These are phyloP conservation scores for Takakia lepidozioides DNA, from an alignment of 225 moss, liverwort and hornwort genomes.

Conservation along the genomic window DNA sequence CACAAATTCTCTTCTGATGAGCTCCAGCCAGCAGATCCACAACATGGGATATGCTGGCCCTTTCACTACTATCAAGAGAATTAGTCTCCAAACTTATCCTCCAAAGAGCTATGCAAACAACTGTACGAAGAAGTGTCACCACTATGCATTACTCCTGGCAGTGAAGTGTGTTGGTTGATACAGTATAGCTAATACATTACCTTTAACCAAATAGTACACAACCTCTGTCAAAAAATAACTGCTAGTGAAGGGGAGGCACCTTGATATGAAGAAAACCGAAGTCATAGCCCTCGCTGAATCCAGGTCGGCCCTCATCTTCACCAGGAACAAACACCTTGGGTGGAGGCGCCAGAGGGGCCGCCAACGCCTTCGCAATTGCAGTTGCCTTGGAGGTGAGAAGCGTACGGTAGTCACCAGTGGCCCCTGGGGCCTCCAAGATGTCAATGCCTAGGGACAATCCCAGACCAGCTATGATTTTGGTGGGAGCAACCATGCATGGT, in stretches of 20 bases:
- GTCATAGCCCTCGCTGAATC: slow-evolving; percentile 70
- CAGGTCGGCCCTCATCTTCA: slow-evolving; percentile 61
- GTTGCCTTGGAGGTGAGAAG: slow-evolving; percentile 89
- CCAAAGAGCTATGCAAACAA: too few species aligned
- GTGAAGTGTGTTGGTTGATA: too few species aligned
- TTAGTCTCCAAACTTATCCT: too few species aligned
- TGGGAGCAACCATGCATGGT: slow-evolving; percentile 99
- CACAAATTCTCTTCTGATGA: too few species aligned
- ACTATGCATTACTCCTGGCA: too few species aligned
- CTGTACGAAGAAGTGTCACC: too few species aligned
- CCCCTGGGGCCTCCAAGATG: slow-evolving; percentile 86
- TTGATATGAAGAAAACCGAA: slow-evolving; percentile 95
- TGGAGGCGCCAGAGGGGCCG: slow-evolving; percentile 66
- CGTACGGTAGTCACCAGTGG: slow-evolving; percentile 89
- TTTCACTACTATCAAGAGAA: too few species aligned
- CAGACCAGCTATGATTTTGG: slow-evolving; percentile 94
- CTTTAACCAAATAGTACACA: too few species aligned
- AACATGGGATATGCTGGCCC: too few species aligned
- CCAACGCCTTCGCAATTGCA: slow-evolving; percentile 75
- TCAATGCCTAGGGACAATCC: slow-evolving; percentile 87
- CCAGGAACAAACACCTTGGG: slow-evolving; percentile 83
- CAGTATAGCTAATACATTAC: too few species aligned
- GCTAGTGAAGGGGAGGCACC: slow-evolving; percentile 25
- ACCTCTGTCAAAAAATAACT: too few species aligned
- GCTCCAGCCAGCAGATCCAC: too few species aligned